A percentile compares a stretch with the other conserved stretches of the same genome.
These are phyloP conservation scores for Aspergillus fructus DNA, from an alignment of 2,329 filamentous ascomycete genomes.

Conservation along the genomic window DNA sequence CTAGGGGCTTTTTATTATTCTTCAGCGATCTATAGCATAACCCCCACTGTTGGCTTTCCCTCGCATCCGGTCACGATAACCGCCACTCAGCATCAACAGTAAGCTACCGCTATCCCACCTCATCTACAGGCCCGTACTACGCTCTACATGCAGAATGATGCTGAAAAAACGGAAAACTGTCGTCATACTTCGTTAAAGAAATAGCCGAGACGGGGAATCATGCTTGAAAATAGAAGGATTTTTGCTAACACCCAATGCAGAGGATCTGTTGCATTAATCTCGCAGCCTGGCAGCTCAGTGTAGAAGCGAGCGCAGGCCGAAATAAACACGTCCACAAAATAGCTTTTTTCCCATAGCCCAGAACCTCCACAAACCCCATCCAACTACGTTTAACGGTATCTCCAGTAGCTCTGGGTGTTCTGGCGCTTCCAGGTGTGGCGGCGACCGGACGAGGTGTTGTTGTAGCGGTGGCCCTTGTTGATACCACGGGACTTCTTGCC, in stretches of 20 bases:
- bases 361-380: conserved; percentile 27
- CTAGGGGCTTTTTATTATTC: neutral
- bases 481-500: conserved; percentile 99
- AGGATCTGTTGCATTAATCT: conserved; percentile 38
- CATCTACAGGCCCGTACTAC: neutral
- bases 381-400: conserved; percentile 71
- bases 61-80: neutral
- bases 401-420: conserved; percentile 99
- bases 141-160: conserved; percentile 4
- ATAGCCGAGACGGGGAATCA: conserved; percentile 28
- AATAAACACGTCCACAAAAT: conserved; percentile 37
- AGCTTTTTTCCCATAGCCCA: conserved; percentile 30
- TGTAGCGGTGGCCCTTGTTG: conserved; percentile 98
- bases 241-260: conserved; percentile 40
- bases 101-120: neutral
- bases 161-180: conserved; percentile 29
- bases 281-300: conserved; percentile 28
- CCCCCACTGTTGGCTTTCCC: neutral
- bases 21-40: neutral
- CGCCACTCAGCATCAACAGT: neutral
- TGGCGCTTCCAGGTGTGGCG: conserved; percentile 99
- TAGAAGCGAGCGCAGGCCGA: conserved; percentile 32
- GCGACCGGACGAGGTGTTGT: conserved; percentile 94
- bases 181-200: conserved; percentile 40
- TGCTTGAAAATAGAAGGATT: conserved; percentile 33